These are phyloP conservation scores for Malbranchea cinnamomea DNA, from an alignment of 2,329 filamentous ascomycete species.

Conservation along the genomic window DNA sequence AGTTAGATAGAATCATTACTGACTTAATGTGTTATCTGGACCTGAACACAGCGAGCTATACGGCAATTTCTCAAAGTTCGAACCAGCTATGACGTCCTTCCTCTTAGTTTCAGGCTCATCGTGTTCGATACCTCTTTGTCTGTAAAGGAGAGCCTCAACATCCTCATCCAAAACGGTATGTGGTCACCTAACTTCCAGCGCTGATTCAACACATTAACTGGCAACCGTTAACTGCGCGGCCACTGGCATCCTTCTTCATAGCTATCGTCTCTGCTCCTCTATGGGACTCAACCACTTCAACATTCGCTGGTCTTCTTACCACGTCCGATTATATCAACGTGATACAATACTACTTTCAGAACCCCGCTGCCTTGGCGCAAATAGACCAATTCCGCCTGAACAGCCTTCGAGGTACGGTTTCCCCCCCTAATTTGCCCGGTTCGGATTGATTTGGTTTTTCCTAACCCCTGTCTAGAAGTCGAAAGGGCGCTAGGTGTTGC, in stretches of 20 bases:
- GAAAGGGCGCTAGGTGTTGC: slow-evolving; percentile 84
- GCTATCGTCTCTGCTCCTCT: slow-evolving; percentile 94
- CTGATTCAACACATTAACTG: neutral
- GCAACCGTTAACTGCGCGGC: neutral
- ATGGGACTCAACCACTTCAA: slow-evolving; percentile 88
- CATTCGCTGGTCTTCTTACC: slow-evolving; percentile 85
- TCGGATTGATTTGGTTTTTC: slow-evolving; percentile 2
- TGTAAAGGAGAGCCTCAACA: slow-evolving; percentile 93
- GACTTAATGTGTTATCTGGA: no score
- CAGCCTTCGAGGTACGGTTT: slow-evolving; percentile 63
- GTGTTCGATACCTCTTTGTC: slow-evolving; percentile 88
- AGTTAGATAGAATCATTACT: no score
- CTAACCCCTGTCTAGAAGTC: slow-evolving; percentile 48
- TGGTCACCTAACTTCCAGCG: slow-evolving; percentile 3
- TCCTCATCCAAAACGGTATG: slow-evolving; percentile 84
- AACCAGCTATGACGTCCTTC: slow-evolving; percentile 94
- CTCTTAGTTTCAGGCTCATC: slow-evolving; percentile 88
- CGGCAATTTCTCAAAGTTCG: slow-evolving; percentile 92
- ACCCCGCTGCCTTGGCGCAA: slow-evolving; percentile 73
- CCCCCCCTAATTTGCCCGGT: slow-evolving; percentile 1
- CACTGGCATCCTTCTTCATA: slow-evolving; percentile 25
- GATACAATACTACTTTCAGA: slow-evolving; percentile 98
- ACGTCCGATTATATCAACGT: slow-evolving; percentile 98
- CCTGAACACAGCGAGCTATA: slow-evolving; percentile 70
- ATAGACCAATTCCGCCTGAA: slow-evolving; percentile 89